phyloP scores from a whole-genome alignment of 2,329 filamentous ascomycete genomes.

The Trichoderma atrobrunneum region DNA sequence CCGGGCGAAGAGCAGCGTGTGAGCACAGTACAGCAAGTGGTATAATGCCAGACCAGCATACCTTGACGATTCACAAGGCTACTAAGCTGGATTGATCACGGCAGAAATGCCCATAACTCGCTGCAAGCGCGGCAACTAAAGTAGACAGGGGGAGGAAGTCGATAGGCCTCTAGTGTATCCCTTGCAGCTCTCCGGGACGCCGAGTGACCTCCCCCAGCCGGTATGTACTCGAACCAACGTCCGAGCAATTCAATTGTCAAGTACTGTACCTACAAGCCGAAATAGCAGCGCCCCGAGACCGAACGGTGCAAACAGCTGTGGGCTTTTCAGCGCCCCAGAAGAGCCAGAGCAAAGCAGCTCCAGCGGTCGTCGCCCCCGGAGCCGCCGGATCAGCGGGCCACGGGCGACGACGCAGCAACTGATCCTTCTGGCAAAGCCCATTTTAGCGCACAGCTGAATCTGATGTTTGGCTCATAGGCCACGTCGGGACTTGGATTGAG shows the following conservation, averaged over 20 bases:
- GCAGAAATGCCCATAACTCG: not conserved
- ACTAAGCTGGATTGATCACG: not conserved
- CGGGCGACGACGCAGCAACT: not conserved
- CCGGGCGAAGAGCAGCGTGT: not conserved
- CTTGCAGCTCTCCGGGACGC: not conserved
- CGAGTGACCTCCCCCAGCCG: not conserved
- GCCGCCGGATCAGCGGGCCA: slow-evolving; percentile 9
- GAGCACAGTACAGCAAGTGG: not conserved
- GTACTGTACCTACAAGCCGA: not conserved
- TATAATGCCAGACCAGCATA: not conserved
- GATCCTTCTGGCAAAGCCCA: not conserved
- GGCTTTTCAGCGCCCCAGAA: not conserved
- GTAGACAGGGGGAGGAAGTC: not conserved
- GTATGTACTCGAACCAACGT: not conserved
- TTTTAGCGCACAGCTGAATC: slow-evolving; percentile 14
- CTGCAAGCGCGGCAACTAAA: slow-evolving; percentile 14
- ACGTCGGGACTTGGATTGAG: slow-evolving; percentile 18
- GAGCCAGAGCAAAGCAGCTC: not conserved
- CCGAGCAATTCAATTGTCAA: not conserved
- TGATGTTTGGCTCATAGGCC: slow-evolving; percentile 5
- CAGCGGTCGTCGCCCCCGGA: not conserved
- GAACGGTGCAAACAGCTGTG: not conserved
- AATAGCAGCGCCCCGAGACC: not conserved
- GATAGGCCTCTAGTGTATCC: not conserved
- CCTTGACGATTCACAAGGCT: not conserved